A percentile compares a stretch with the other conserved stretches of the same genome.
These are phyloP conservation scores for Drosera spatulata DNA, from an alignment of 179 eudicot species.

Conservation along the genomic window DNA sequence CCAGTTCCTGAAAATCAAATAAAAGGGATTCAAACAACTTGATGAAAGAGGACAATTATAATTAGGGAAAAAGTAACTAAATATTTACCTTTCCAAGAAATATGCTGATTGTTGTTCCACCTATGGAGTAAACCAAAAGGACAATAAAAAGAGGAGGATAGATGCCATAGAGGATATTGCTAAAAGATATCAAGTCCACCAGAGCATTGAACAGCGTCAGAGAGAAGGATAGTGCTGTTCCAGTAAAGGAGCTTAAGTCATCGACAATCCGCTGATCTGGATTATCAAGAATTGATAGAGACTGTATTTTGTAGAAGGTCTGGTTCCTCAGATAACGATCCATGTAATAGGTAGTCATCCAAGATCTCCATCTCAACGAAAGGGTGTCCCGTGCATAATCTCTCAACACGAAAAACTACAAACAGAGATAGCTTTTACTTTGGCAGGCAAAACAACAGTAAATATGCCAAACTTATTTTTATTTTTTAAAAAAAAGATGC, in stretches of 20 bases:
- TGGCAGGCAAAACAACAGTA: neutral
- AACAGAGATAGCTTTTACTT: neutral
- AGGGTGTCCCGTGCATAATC: constrained; percentile 88
- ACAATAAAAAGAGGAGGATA: constrained; percentile 94
- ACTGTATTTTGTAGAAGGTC: constrained; percentile 90
- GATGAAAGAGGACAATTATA: neutral
- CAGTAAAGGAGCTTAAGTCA: constrained; percentile 92
- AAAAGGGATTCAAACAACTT: constrained; percentile 3
- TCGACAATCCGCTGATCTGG: constrained; percentile 99
- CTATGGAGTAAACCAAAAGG: constrained; percentile 80
- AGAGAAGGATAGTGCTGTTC: constrained; percentile 83
- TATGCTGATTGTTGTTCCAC: constrained; percentile 84
- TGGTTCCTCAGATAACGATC: constrained; percentile 75
- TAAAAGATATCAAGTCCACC: constrained; percentile 88
- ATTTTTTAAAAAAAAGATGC: too few species aligned
- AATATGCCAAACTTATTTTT: too few species aligned
- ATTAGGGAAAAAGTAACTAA: neutral
- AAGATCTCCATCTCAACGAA: constrained; percentile 92
- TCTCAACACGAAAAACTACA: constrained; percentile 87
- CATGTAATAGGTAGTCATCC: constrained; percentile 95
- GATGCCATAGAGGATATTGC: constrained; percentile 84
- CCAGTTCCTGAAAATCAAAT: constrained; percentile 55
- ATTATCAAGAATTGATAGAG: constrained; percentile 89
- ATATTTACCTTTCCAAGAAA: constrained; percentile 70
- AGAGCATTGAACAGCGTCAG: constrained; percentile 84